A percentile compares a stretch with the other conserved stretches of the same genome.
Evolutionary conservation across 176 grass and related monocot species (phyloP).

Genomic region (Dendrocalamus sinicus): DNA sequence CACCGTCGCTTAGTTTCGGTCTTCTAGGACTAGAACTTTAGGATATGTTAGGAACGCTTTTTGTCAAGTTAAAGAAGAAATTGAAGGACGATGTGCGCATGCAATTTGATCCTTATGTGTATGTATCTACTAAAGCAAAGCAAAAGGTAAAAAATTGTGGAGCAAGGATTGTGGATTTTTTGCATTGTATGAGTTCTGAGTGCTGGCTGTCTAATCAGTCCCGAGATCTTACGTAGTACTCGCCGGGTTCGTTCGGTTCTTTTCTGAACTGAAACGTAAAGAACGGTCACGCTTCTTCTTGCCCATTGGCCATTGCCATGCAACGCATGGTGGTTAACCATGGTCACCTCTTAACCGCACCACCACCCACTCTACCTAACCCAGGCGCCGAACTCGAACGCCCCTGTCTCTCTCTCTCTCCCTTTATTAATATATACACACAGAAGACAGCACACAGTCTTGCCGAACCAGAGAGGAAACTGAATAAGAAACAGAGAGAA

Average conservation of each 20-base stretch:
- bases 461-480: conserved; percentile 42
- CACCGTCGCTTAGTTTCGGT: conserved; percentile 35
- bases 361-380: conserved; percentile 20
- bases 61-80: too few relatives aligned
- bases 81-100: background rate
- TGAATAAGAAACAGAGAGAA: conserved; percentile 9
- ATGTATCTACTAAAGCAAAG: background rate
- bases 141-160: too few relatives aligned
- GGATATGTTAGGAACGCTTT: background rate
- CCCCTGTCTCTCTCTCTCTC: background rate
- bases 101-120: background rate
- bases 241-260: background rate
- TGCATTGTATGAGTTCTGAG: background rate
- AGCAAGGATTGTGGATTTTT: background rate
- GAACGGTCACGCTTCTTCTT: background rate
- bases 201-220: background rate
- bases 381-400: background rate
- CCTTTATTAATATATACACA: conserved; percentile 54
- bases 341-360: conserved; percentile 52
- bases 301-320: background rate
- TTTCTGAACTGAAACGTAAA: background rate
- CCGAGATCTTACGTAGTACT: background rate
- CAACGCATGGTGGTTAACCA: conserved; percentile 44
- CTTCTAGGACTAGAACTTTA: background rate
- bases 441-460: conserved; percentile 49